These are phyloP conservation scores for Cucumis sativus DNA, from an alignment of 306 rosid genomes.

Conservation along the genomic window DNA sequence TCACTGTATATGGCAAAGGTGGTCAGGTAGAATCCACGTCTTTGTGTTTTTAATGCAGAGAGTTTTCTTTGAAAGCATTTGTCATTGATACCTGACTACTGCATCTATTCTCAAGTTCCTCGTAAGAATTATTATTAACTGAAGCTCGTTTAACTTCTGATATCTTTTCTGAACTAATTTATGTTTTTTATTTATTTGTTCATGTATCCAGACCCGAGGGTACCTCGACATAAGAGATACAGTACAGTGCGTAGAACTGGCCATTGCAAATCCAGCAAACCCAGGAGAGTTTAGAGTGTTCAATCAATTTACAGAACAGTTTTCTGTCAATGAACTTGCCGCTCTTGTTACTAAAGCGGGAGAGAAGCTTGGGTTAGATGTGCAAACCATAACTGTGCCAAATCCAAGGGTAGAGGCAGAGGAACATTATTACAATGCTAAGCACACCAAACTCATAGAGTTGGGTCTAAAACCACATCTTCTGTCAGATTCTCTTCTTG, in stretches of 20 bases:
- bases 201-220: constrained; percentile 64
- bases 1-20: constrained; percentile 96
- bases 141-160: background rate
- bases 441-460: constrained; percentile 80
- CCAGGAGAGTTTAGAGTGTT: constrained; percentile 85
- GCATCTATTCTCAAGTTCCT: background rate
- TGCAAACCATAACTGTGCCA: constrained; percentile 64
- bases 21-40: constrained; percentile 63
- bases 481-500: constrained; percentile 87
- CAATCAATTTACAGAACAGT: constrained; percentile 92
- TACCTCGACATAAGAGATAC: constrained; percentile 96
- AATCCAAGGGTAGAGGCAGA: constrained; percentile 96
- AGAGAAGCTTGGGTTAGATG: constrained; percentile 67
- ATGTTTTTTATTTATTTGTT: background rate
- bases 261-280: constrained; percentile 78
- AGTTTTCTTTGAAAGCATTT: background rate
- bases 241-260: constrained; percentile 90
- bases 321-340: constrained; percentile 80
- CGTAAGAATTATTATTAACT: background rate
- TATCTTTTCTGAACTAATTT: constrained; percentile 2
- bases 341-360: constrained; percentile 68
- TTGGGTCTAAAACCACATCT: constrained; percentile 83
- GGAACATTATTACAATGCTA: constrained; percentile 96
- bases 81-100: background rate
- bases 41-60: background rate